Conservation (phyloP, 352 stramenopile genomes). For the Phytophthora lateralis region DNA sequence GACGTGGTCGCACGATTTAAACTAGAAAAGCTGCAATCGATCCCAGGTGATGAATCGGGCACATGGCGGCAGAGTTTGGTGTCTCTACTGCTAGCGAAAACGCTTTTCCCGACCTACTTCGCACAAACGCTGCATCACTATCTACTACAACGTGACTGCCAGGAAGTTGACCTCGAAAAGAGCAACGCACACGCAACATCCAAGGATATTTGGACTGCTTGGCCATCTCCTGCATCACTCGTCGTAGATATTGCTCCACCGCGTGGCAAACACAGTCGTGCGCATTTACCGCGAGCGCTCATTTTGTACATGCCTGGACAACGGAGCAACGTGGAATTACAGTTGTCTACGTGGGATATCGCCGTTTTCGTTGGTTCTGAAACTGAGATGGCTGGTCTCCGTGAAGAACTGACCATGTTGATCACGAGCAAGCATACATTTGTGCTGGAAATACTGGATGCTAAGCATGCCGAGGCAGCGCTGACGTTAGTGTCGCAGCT, state of each 20-base stretch:
- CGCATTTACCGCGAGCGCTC: constrained; percentile 28
- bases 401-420: constrained; percentile 31
- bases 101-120: constrained; percentile 40
- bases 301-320: constrained; percentile 20
- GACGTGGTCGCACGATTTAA: constrained; percentile 9
- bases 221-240: constrained; percentile 13
- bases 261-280: constrained; percentile 23
- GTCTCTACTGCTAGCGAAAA: constrained; percentile 45
- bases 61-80: not conserved
- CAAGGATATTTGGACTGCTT: constrained; percentile 10
- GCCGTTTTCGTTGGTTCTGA: constrained; percentile 16
- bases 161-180: not conserved
- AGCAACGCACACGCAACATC: not conserved
- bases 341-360: constrained; percentile 18
- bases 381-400: constrained; percentile 8
- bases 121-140: constrained; percentile 20
- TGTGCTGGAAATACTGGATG: constrained; percentile 43
- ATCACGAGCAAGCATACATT: constrained; percentile 48
- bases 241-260: constrained; percentile 23
- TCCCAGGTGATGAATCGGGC: not conserved
- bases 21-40: not conserved
- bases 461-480: constrained; percentile 34
- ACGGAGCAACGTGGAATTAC: constrained; percentile 16
- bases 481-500: constrained; percentile 49
- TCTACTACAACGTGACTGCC: constrained; percentile 4